A percentile compares a stretch with the other conserved stretches of the same genome.
Evolutionary conservation across 805 yeast genomes (phyloP).

Genomic region (Nakazawaea ishiwadae): DNA sequence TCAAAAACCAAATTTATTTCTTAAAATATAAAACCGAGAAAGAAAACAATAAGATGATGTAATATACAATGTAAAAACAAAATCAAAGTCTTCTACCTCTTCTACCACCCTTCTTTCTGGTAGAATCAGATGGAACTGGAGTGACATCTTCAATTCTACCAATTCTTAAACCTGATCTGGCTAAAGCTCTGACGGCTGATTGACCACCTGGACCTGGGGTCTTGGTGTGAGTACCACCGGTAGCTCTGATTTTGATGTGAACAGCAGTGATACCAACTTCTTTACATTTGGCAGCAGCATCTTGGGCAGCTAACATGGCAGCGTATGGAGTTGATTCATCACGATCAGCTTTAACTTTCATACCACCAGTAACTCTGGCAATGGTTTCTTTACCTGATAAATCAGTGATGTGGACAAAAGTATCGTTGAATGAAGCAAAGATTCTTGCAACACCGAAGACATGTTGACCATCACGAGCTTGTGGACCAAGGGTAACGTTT

Average conservation of each 20-base stretch:
- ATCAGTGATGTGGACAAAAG: conserved; percentile 99
- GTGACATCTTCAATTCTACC: conserved; percentile 99
- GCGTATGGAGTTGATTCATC: conserved; percentile 99
- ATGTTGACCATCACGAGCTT: conserved; percentile 95
- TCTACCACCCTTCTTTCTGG: conserved; percentile 99
- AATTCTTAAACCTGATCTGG: conserved; percentile 99
- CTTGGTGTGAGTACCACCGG: conserved; percentile 99
- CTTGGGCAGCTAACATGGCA: conserved; percentile 99
- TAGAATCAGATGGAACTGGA: conserved; percentile 99
- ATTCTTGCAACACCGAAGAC: conserved; percentile 99
- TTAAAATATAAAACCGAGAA: background rate
- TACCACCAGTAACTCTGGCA: conserved; percentile 99
- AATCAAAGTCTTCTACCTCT: conserved; percentile 95
- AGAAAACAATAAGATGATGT: background rate
- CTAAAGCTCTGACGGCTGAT: conserved; percentile 97
- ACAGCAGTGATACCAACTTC: conserved; percentile 99
- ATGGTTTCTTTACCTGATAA: conserved; percentile 99
- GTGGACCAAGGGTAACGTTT: conserved; percentile 71
- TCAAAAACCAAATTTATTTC: background rate
- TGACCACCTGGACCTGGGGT: conserved; percentile 99
- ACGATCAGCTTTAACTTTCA: conserved; percentile 99
- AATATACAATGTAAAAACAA: conserved; percentile 1
- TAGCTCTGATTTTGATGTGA: conserved; percentile 99
- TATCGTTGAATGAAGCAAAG: conserved; percentile 99
- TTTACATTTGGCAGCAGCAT: conserved; percentile 97